Conservation (phyloP, 495 filamentous ascomycete genomes). For the Trichoderma asperelloides region DNA sequence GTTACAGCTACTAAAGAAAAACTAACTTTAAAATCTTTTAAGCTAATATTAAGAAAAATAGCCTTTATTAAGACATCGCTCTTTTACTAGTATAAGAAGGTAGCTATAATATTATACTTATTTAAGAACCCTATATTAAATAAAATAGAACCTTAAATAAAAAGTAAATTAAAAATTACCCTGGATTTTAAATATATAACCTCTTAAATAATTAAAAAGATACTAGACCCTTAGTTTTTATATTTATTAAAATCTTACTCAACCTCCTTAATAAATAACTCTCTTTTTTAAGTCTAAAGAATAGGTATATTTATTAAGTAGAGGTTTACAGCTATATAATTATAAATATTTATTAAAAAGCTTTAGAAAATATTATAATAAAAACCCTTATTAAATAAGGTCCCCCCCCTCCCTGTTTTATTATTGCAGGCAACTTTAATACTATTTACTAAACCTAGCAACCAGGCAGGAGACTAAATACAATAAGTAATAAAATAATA, state of each 20-base stretch:
- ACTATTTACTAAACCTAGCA: neutral
- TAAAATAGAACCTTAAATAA: neutral
- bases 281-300: neutral
- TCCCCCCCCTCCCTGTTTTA: neutral
- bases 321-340: neutral
- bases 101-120: neutral
- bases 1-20: neutral
- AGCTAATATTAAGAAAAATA: neutral
- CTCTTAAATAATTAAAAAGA: neutral
- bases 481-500: neutral
- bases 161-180: neutral
- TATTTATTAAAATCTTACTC: neutral
- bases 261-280: neutral
- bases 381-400: neutral
- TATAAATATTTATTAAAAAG: neutral
- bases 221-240: neutral
- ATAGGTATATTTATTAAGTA: neutral
- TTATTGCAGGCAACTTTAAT: neutral
- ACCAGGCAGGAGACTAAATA: neutral
- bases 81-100: neutral
- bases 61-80: neutral
- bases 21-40: constrained; percentile 2
- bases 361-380: neutral
- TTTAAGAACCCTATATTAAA: neutral
- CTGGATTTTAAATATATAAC: neutral